Conservation (phyloP, 768 basidiomycete species). For the Auricularia sp. region DNA sequence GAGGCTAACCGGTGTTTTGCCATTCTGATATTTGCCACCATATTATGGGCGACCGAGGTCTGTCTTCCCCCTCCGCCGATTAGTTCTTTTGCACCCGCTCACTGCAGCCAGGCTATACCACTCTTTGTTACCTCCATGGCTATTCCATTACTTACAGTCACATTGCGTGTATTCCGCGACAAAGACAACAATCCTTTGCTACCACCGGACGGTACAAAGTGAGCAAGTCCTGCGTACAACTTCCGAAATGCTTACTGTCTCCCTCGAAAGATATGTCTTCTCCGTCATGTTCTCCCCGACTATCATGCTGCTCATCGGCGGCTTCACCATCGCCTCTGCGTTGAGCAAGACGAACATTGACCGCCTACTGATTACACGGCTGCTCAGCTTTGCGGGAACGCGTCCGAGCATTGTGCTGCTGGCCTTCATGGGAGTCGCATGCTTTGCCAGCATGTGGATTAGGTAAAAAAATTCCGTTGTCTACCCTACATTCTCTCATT, state of each 20-base stretch:
- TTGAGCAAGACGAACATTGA: slow-evolving; percentile 94
- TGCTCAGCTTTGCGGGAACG: slow-evolving; percentile 84
- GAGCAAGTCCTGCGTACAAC: slow-evolving; percentile 17
- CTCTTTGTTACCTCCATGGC: slow-evolving; percentile 93
- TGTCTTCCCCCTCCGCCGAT: slow-evolving; percentile 11
- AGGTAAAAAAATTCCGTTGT: slow-evolving; percentile 37
- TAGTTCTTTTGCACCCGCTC: neutral
- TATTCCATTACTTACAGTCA: slow-evolving; percentile 81
- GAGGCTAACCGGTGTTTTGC: slow-evolving; percentile 88
- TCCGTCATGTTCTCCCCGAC: slow-evolving; percentile 95
- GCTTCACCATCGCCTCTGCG: slow-evolving; percentile 95
- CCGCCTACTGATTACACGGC: slow-evolving; percentile 78
- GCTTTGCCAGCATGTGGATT: slow-evolving; percentile 99
- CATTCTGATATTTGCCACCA: slow-evolving; percentile 78
- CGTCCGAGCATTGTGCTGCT: slow-evolving; percentile 79
- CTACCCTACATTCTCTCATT: slow-evolving; percentile 1
- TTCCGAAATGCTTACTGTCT: no score
- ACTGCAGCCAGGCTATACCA: slow-evolving; percentile 68
- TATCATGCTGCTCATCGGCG: slow-evolving; percentile 96
- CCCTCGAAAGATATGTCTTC: slow-evolving; percentile 63
- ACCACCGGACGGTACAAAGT: slow-evolving; percentile 75
- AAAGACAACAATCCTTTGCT: slow-evolving; percentile 42
- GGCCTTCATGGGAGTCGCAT: slow-evolving; percentile 91
- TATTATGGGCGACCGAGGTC: slow-evolving; percentile 96
- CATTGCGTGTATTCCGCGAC: slow-evolving; percentile 67